Percentiles rank a stretch among this genome's conserved stretches.
Evolutionary conservation across 1,284 basidiomycete species (phyloP).

Genomic region (Xerocomus amazonicus): DNA sequence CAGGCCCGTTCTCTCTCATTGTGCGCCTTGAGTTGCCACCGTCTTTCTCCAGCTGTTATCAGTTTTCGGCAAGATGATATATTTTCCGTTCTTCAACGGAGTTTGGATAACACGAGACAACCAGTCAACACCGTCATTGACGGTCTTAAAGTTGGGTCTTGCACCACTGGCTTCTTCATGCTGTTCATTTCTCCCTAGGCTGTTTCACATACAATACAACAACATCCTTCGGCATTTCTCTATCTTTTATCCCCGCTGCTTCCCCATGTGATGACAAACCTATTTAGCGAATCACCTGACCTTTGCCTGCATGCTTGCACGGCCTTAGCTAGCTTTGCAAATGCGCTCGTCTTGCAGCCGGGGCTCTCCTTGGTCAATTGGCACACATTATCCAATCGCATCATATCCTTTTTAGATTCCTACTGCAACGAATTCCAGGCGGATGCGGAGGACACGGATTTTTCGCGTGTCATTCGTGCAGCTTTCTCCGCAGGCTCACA

Average conservation of each 20-base stretch:
- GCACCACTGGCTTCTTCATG: not conserved
- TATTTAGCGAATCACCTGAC: slow-evolving; percentile 33
- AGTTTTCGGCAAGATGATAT: slow-evolving; percentile 29
- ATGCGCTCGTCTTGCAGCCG: slow-evolving; percentile 22
- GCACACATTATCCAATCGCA: slow-evolving; percentile 14
- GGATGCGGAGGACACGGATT: not conserved
- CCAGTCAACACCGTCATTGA: slow-evolving; percentile 28
- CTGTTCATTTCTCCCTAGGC: slow-evolving; percentile 33
- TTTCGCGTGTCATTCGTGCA: slow-evolving; percentile 21
- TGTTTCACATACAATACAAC: slow-evolving; percentile 38
- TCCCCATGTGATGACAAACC: slow-evolving; percentile 34
- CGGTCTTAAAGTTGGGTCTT: slow-evolving; percentile 40
- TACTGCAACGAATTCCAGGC: slow-evolving; percentile 16
- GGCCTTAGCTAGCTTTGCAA: slow-evolving; percentile 42
- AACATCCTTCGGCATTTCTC: slow-evolving; percentile 33
- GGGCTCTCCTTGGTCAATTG: slow-evolving; percentile 10
- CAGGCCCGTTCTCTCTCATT: slow-evolving; percentile 48
- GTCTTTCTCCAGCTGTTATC: slow-evolving; percentile 41
- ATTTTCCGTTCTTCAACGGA: slow-evolving; percentile 32
- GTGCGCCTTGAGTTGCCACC: slow-evolving; percentile 48
- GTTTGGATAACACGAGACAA: slow-evolving; percentile 24
- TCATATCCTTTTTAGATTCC: slow-evolving; percentile 31
- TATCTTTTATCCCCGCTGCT: slow-evolving; percentile 35
- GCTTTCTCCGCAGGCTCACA: slow-evolving; percentile 25
- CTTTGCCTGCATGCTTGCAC: slow-evolving; percentile 39